Percentiles rank a stretch among this genome's conserved stretches.
These are phyloP conservation scores for Kodamaea laetipori DNA, from an alignment of 805 yeast genomes.

Conservation along the genomic window DNA sequence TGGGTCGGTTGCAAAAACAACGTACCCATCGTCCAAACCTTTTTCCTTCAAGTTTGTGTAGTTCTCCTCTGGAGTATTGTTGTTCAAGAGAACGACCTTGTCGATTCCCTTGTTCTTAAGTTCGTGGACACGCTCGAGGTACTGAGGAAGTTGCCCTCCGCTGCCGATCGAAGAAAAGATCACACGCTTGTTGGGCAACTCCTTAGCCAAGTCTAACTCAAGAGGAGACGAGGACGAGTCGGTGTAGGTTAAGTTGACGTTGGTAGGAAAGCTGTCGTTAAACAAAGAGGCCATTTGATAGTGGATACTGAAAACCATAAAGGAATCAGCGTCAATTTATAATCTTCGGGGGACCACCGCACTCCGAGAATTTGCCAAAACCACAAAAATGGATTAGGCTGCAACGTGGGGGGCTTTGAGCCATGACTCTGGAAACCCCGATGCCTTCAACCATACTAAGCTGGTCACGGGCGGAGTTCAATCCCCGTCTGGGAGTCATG, in stretches of 20 bases:
- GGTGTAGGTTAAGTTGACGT: conserved; percentile 11
- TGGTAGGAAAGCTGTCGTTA: conserved; percentile 25
- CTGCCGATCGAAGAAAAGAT: conserved; percentile 17
- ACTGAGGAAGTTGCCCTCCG: conserved; percentile 16
- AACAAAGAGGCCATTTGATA: conserved; percentile 15
- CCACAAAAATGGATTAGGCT: too few relatives aligned
- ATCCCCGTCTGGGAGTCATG: too few relatives aligned
- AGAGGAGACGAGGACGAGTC: conserved; percentile 15
- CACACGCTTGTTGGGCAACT: conserved; percentile 19
- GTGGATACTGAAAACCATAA: neutral
- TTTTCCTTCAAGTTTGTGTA: conserved; percentile 14
- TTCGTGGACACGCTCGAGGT: conserved; percentile 14
- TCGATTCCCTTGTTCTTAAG: conserved; percentile 19
- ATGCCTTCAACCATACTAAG: too few relatives aligned
- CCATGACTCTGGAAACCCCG: too few relatives aligned
- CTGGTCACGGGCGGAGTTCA: too few relatives aligned
- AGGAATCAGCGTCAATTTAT: neutral
- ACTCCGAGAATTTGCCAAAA: neutral
- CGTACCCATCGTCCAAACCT: conserved; percentile 17
- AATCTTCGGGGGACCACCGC: neutral
- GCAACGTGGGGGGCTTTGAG: too few relatives aligned
- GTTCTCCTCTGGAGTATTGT: conserved; percentile 18
- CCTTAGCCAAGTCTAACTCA: conserved; percentile 34
- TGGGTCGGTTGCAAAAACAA: conserved; percentile 20
- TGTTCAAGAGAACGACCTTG: conserved; percentile 18